Percentiles rank a stretch among this genome's conserved stretches.
Evolutionary conservation across 2,329 filamentous ascomycete species (phyloP).

Genomic region (Talaromyces verruculosus): DNA sequence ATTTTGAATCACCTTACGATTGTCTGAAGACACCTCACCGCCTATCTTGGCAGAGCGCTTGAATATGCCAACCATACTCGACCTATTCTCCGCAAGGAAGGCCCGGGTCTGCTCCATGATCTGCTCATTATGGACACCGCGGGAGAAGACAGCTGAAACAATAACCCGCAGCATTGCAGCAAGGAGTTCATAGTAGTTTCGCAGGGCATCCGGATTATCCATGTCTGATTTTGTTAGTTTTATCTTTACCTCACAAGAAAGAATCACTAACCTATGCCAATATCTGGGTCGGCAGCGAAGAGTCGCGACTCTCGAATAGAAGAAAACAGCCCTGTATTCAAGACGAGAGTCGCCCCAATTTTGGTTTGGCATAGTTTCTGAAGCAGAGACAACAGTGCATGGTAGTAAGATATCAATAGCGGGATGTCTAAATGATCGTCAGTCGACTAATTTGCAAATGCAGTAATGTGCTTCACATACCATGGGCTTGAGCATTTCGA

Average conservation of each 20-base stretch:
- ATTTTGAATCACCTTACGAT: constrained; percentile 67
- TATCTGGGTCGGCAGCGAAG: constrained; percentile 86
- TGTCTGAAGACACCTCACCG: constrained; percentile 43
- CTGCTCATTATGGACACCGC: constrained; percentile 75
- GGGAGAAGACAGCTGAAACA: constrained; percentile 74
- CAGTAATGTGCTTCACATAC: constrained; percentile 45
- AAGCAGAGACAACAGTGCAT: constrained; percentile 78
- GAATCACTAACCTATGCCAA: constrained; percentile 63
- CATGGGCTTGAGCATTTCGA: constrained; percentile 56
- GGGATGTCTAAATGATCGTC: constrained; percentile 48
- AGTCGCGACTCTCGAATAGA: constrained; percentile 78
- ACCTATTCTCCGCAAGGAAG: constrained; percentile 80
- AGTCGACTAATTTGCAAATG: not conserved
- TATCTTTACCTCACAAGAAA: constrained; percentile 18
- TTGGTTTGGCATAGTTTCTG: constrained; percentile 81
- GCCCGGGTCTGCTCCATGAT: constrained; percentile 70
- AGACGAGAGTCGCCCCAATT: constrained; percentile 78
- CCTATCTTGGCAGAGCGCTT: constrained; percentile 85
- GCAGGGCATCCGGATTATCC: constrained; percentile 67
- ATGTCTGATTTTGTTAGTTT: constrained; percentile 50
- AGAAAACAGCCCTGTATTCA: constrained; percentile 85
- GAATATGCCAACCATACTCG: constrained; percentile 82
- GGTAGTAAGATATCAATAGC: constrained; percentile 59
- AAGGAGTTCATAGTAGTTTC: constrained; percentile 81
- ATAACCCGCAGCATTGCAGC: constrained; percentile 78